Conservation (phyloP, 148 eudicot species). For the Camellia granthamiana region DNA sequence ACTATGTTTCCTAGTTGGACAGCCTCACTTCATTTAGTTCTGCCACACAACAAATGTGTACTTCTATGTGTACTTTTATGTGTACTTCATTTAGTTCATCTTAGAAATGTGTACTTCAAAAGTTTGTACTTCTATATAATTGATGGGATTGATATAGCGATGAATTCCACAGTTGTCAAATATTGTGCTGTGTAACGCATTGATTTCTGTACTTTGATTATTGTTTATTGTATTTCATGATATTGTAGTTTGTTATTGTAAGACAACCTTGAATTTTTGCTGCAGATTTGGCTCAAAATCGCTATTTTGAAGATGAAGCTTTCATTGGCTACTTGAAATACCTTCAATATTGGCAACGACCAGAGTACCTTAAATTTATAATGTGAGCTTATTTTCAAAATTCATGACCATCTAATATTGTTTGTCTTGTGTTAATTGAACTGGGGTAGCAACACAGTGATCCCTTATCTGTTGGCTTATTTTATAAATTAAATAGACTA, state of each 20-base stretch:
- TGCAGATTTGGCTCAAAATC: slow-evolving; percentile 93
- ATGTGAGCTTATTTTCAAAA: slow-evolving; percentile 44
- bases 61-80: no score
- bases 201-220: not conserved
- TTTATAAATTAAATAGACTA: not conserved
- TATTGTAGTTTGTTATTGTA: not conserved
- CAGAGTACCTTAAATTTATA: slow-evolving; percentile 87
- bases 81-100: no score
- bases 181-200: not conserved
- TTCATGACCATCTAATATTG: not conserved
- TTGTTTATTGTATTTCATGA: not conserved
- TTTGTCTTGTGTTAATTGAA: slow-evolving; percentile 9
- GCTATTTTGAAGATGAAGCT: slow-evolving; percentile 95
- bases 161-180: not conserved
- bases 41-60: not conserved
- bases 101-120: no score
- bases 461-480: not conserved
- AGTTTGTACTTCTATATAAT: not conserved
- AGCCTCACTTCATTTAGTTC: not conserved
- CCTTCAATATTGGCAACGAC: slow-evolving; percentile 95
- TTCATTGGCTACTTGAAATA: slow-evolving; percentile 94
- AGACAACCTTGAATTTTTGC: slow-evolving; percentile 5
- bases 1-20: not conserved
- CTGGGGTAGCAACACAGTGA: not conserved
- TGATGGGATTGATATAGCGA: not conserved